Percentiles rank a stretch among this genome's conserved stretches.
These are phyloP conservation scores for Pyropia yezoensis DNA, from an alignment of 23 red algal genomes.

Conservation along the genomic window DNA sequence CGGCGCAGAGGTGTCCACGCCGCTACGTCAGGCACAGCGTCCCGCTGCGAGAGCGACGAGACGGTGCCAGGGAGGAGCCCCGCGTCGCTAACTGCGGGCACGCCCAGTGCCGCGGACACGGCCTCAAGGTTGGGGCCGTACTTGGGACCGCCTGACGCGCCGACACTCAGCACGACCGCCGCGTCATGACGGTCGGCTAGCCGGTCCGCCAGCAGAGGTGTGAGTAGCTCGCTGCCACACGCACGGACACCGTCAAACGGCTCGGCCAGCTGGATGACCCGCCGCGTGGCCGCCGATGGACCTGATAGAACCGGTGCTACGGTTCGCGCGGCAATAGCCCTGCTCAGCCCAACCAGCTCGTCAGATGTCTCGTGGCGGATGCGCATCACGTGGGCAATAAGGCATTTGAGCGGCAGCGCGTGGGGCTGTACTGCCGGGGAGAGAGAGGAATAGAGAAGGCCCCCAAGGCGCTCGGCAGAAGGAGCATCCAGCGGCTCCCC, in stretches of 20 bases:
- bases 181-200: constrained; percentile 7
- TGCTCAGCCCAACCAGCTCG: constrained; percentile 36
- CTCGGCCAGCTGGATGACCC: constrained; percentile 26
- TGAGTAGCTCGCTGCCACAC: constrained; percentile 21
- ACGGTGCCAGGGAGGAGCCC: background rate
- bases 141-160: constrained; percentile 44
- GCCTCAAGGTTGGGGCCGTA: constrained; percentile 39
- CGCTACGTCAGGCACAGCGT: constrained; percentile 6
- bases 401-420: constrained; percentile 5
- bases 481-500: constrained; percentile 9
- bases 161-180: constrained; percentile 30
- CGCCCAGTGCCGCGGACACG: constrained; percentile 13
- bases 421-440: constrained; percentile 2
- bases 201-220: constrained; percentile 22
- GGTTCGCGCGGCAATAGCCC: constrained; percentile 1
- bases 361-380: constrained; percentile 39
- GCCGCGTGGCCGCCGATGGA: background rate
- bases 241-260: constrained; percentile 46
- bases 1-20: constrained; percentile 40
- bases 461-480: constrained; percentile 8
- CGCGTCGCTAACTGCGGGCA: background rate
- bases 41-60: constrained; percentile 23
- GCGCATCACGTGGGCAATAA: constrained; percentile 68
- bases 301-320: no score
- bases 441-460: constrained; percentile 1